Percentiles rank a stretch among this genome's conserved stretches.
Conservation (phyloP, 2,329 filamentous ascomycete species). For the Monilinia aucupariae region DNA sequence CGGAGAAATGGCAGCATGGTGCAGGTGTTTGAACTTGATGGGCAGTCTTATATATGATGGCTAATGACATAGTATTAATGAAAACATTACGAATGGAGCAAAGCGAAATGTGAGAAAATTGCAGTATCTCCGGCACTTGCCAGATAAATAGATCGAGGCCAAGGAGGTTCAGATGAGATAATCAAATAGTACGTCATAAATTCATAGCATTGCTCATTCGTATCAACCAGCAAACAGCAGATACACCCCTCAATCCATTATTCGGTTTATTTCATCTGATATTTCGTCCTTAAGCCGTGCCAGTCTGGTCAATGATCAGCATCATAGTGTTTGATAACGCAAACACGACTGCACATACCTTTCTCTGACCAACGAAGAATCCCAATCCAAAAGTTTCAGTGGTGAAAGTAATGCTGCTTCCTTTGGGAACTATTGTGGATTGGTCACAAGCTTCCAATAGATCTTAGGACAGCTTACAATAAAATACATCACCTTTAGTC, state of each 20-base stretch:
- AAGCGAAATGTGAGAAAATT: neutral
- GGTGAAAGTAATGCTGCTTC: conserved; percentile 35
- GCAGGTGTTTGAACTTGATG: neutral
- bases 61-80: neutral
- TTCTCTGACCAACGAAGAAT: conserved; percentile 36
- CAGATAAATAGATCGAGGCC: neutral
- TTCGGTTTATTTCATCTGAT: neutral
- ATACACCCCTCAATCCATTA: conserved; percentile 5
- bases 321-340: neutral
- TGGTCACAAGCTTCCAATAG: conserved; percentile 1
- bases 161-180: neutral
- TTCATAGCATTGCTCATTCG: neutral
- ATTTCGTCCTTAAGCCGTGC: conserved; percentile 8
- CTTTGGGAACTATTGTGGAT: conserved; percentile 32
- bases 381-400: conserved; percentile 35
- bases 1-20: neutral
- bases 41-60: conserved; percentile 3
- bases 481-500: conserved; percentile 56
- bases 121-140: neutral
- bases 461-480: conserved; percentile 37
- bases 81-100: neutral
- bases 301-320: neutral
- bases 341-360: conserved; percentile 23
- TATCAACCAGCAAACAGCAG: conserved; percentile 2
- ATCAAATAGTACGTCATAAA: neutral